These are phyloP conservation scores for Aspergillus carbonarius DNA, from an alignment of 2,329 filamentous ascomycete species.

Conservation along the genomic window DNA sequence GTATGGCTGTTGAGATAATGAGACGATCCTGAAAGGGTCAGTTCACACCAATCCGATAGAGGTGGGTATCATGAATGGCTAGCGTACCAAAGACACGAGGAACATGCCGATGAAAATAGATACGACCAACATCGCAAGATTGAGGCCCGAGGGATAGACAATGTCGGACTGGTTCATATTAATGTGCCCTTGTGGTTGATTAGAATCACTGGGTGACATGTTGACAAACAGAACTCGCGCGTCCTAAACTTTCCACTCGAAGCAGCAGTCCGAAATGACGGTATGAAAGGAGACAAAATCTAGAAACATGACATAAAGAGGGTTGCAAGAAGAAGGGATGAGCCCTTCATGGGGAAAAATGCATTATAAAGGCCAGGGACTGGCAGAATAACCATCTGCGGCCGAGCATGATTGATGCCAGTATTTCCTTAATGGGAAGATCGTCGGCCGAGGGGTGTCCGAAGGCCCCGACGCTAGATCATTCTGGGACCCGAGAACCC, in stretches of 20 bases:
- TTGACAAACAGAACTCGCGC: too few relatives aligned
- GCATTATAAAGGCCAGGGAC: neutral
- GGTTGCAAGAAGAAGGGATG: too few relatives aligned
- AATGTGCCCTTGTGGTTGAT: neutral
- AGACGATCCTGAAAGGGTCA: conserved; percentile 42
- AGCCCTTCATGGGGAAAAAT: too few relatives aligned
- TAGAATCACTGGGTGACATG: neutral
- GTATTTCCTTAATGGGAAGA: too few relatives aligned
- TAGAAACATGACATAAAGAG: too few relatives aligned
- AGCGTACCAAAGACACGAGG: neutral
- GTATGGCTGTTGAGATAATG: conserved; percentile 26
- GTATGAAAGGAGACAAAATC: too few relatives aligned
- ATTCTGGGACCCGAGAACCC: neutral
- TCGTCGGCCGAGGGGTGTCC: too few relatives aligned
- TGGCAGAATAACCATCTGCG: neutral
- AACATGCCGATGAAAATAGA: neutral
- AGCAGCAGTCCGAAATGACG: too few relatives aligned
- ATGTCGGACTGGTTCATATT: neutral
- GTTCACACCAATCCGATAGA: neutral
- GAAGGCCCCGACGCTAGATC: neutral
- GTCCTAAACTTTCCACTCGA: too few relatives aligned
- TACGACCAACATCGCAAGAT: neutral
- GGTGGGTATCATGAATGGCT: neutral
- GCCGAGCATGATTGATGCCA: neutral
- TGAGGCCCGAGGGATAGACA: neutral